Conservation (phyloP, 768 basidiomycete species). For the Leucocoprinus leucothites region DNA sequence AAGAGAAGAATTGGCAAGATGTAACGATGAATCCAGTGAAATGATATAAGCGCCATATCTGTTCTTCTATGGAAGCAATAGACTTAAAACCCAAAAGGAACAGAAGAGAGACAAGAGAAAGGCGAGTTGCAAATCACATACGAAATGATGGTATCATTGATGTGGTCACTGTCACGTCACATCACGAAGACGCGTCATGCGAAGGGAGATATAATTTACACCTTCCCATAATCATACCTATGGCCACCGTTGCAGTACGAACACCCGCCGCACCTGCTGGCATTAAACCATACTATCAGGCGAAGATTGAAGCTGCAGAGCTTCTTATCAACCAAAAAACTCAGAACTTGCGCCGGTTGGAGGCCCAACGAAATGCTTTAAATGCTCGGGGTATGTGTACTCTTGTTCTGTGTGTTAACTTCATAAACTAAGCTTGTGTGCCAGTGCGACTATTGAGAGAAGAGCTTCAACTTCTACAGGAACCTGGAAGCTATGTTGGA, state of each 20-base stretch:
- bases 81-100: too few species aligned
- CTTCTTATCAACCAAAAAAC: slow-evolving; percentile 94
- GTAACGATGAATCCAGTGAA: too few species aligned
- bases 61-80: too few species aligned
- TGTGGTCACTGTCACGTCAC: slow-evolving; percentile 3
- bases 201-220: neutral
- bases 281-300: slow-evolving; percentile 89
- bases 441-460: slow-evolving; percentile 86
- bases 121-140: too few species aligned
- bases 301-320: slow-evolving; percentile 93
- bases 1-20: too few species aligned
- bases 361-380: slow-evolving; percentile 95
- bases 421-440: neutral
- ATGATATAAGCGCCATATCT: too few species aligned
- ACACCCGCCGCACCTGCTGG: slow-evolving; percentile 52
- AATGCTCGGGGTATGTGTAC: slow-evolving; percentile 78
- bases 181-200: slow-evolving; percentile 9
- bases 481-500: slow-evolving; percentile 96
- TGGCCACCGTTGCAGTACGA: slow-evolving; percentile 34
- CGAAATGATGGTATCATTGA: too few species aligned
- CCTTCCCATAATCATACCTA: slow-evolving; percentile 14
- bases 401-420: neutral
- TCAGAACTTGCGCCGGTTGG: slow-evolving; percentile 90
- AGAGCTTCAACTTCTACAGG: slow-evolving; percentile 89
- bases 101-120: neutral